Percentiles rank a stretch among this genome's conserved stretches.
Evolutionary conservation across 1,284 basidiomycete species (phyloP).

Genomic region (Sanguinoderma infundibulare): DNA sequence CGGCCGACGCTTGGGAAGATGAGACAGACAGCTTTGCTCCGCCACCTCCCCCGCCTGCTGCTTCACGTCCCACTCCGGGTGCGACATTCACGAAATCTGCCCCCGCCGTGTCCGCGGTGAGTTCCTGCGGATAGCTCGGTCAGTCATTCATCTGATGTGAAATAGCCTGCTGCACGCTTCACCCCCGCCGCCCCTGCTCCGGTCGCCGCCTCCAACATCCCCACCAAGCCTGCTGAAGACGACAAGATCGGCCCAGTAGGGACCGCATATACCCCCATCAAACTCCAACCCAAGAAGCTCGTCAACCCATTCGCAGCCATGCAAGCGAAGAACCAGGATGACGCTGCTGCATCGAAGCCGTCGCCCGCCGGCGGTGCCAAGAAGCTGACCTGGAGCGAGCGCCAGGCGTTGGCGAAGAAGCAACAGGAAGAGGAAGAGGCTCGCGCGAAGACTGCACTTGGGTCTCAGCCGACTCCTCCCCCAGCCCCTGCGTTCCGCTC

Average conservation of each 20-base stretch:
- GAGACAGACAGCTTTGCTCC: slow-evolving; percentile 39
- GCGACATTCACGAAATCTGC: slow-evolving; percentile 22
- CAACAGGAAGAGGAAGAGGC: slow-evolving; percentile 83
- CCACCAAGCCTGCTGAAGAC: slow-evolving; percentile 73
- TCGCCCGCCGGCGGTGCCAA: slow-evolving; percentile 42
- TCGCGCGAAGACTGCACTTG: slow-evolving; percentile 61
- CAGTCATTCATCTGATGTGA: neutral
- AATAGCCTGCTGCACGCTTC: slow-evolving; percentile 24
- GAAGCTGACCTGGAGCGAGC: slow-evolving; percentile 90
- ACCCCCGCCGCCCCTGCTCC: slow-evolving; percentile 45
- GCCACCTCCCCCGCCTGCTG: slow-evolving; percentile 50
- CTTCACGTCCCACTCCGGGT: slow-evolving; percentile 51
- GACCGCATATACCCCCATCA: slow-evolving; percentile 88
- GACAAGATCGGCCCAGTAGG: slow-evolving; percentile 85
- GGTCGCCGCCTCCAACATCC: slow-evolving; percentile 48
- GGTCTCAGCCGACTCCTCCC: slow-evolving; percentile 32
- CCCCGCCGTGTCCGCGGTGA: slow-evolving; percentile 24
- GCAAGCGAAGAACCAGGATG: slow-evolving; percentile 48
- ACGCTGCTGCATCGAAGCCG: slow-evolving; percentile 32
- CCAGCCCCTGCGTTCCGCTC: slow-evolving; percentile 26
- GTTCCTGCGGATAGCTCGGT: slow-evolving; percentile 2
- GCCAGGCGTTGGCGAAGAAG: slow-evolving; percentile 87
- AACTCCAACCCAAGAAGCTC: slow-evolving; percentile 85
- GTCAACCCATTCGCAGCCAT: slow-evolving; percentile 80
- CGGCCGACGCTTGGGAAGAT: slow-evolving; percentile 63